Base-by-base conservation (phyloP, 345 rosid genomes). In the Clarkia xantiana region DNA sequence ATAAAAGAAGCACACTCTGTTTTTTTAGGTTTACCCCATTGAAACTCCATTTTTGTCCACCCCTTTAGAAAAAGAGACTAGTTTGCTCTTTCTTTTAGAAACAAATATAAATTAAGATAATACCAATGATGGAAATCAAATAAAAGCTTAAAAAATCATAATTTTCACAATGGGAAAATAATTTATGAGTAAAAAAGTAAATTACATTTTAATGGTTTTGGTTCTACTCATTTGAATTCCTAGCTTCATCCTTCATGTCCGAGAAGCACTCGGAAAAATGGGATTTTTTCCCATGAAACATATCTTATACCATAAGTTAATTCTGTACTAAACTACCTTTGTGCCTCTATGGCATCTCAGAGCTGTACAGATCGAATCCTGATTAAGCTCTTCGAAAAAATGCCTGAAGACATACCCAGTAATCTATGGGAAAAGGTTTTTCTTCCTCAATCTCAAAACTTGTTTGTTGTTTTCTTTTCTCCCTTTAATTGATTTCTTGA, bases 201-300 rank as follows among this genome's bases (percentile, higher is more conserved):
- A 44, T 16, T 11, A 44, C 20, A 15, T 44, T 15, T 15, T 3
- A 15, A 11, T 15, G 47, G 19, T 9, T 15, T 15, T 12, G 18
- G 9, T 15, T 0, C 3, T 2, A 0, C 11, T 44, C 47, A 40
- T 8, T 45, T 19, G 47, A 4, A 42, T 47, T 10, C 11, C 40
- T 14, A 14, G 1, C 4, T 5, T 18, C 42, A 14, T 36, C 13
- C 4, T 29, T 22, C 25, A 22, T 22, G 25, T 22, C 25, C 5
- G 79, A 58, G 83, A 82, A 52, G 72, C 62, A 62, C 81, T 74
- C 81, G 83, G 76, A 65, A 29, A 44, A n/a, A 19, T 47, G 42
- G 47, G 52, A 40, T 47, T 20, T 10, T 15, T 44, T 44, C 11
- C 18, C 19, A 14, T 15, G 47, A 44, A 44, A 45, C 20, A 45